These are phyloP conservation scores for Spongospora subterranea DNA, from an alignment of 208 protist species.

Conservation along the genomic window DNA sequence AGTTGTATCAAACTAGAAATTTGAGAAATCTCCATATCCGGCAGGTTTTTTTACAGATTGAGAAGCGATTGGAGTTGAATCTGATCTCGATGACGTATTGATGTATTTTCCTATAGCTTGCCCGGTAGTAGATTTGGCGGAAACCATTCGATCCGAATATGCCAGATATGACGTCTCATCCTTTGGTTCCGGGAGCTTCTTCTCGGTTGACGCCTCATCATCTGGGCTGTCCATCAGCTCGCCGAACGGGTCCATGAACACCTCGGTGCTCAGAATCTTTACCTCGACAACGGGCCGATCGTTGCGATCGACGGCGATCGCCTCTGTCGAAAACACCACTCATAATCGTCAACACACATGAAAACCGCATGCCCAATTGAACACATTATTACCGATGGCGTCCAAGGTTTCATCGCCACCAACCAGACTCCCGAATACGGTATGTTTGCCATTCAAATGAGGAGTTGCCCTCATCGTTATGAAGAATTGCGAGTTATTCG, in stretches of 20 bases:
- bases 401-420: slow-evolving; percentile 75
- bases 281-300: slow-evolving; percentile 70
- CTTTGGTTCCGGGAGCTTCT: not conserved
- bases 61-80: not conserved
- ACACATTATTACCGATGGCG: slow-evolving; percentile 69
- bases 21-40: slow-evolving; percentile 12
- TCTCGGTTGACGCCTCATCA: not conserved
- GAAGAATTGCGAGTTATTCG: slow-evolving; percentile 83
- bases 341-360: not conserved
- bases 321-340: slow-evolving; percentile 61
- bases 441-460: slow-evolving; percentile 80
- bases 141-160: not conserved
- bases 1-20: slow-evolving; percentile 4
- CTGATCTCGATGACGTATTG: not conserved
- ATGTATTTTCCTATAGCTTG: not conserved
- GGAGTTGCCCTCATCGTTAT: slow-evolving; percentile 75
- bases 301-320: slow-evolving; percentile 66
- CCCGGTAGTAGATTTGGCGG: not conserved
- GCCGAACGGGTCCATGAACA: slow-evolving; percentile 45
- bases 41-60: not conserved
- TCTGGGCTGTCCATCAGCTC: slow-evolving; percentile 19
- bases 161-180: slow-evolving; percentile 6
- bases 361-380: not conserved
- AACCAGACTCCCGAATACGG: slow-evolving; percentile 80
- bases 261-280: slow-evolving; percentile 64